Conservation (phyloP, 345 rosid genomes). For the Camelina laxa region DNA sequence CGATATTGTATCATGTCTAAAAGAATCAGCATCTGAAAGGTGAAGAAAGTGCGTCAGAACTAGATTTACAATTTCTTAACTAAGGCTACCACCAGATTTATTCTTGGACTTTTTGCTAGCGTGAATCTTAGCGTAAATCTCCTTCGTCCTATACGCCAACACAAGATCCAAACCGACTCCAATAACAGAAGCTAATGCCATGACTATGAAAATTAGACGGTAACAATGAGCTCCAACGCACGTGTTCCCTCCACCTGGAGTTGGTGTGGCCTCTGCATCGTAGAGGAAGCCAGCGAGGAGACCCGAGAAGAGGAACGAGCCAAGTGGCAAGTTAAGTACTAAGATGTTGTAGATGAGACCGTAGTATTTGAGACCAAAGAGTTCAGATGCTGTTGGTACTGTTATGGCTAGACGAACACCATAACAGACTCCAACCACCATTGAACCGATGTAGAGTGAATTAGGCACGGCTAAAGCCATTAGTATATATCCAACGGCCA, state of each 20-base stretch:
- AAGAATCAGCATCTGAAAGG: neutral
- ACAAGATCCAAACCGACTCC: constrained; percentile 77
- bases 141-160: constrained; percentile 66
- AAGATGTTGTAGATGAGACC: constrained; percentile 87
- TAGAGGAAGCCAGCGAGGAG: constrained; percentile 83
- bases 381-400: constrained; percentile 90
- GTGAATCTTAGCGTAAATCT: constrained; percentile 60
- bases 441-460: constrained; percentile 81
- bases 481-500: constrained; percentile 79
- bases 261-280: constrained; percentile 76
- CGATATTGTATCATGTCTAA: constrained; percentile 27
- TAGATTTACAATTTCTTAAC: constrained; percentile 27
- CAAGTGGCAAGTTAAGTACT: constrained; percentile 91
- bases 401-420: constrained; percentile 92
- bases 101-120: constrained; percentile 55
- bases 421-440: constrained; percentile 84
- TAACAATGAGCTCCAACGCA: constrained; percentile 92
- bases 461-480: constrained; percentile 84
- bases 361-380: constrained; percentile 88
- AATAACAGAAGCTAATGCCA: constrained; percentile 66
- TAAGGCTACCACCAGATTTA: constrained; percentile 31
- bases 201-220: constrained; percentile 69
- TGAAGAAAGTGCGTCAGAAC: neutral
- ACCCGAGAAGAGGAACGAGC: constrained; percentile 93
- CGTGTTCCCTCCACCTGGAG: constrained; percentile 82